phyloP scores from a whole-genome alignment of 441 rosid species.

The Biscutella auriculata region DNA sequence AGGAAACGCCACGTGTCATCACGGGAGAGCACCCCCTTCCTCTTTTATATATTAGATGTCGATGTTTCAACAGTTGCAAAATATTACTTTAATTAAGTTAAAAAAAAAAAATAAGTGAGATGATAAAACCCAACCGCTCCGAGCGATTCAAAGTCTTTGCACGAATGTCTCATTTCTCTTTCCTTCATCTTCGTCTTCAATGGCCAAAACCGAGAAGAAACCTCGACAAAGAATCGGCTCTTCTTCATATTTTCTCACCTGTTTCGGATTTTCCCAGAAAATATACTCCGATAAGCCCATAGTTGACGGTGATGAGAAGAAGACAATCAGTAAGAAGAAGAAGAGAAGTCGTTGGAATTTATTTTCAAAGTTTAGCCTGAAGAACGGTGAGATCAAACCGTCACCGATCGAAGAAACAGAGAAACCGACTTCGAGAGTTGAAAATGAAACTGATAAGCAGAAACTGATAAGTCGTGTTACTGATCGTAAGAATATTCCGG shows the following conservation, averaged over 20 bases:
- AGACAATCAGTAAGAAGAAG: neutral
- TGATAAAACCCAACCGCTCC: constrained; percentile 23
- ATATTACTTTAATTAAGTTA: neutral
- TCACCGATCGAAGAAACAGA: constrained; percentile 27
- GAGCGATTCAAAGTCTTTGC: constrained; percentile 27
- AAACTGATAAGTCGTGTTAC: constrained; percentile 10
- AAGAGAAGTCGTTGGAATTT: neutral
- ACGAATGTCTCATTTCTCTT: constrained; percentile 16
- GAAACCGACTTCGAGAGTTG: neutral
- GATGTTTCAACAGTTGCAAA: constrained; percentile 2
- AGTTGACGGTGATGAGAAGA: constrained; percentile 1
- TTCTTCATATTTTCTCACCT: constrained; percentile 19
- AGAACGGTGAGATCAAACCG: constrained; percentile 26
- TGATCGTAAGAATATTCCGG: constrained; percentile 11
- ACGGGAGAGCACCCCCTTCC: too few relatives aligned
- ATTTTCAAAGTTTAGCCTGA: constrained; percentile 17
- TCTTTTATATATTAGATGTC: too few relatives aligned
- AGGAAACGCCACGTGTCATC: too few relatives aligned
- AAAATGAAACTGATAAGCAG: constrained; percentile 7
- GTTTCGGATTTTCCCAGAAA: constrained; percentile 31
- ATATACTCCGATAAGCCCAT: neutral
- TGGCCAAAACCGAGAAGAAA: constrained; percentile 20
- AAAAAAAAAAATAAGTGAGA: neutral
- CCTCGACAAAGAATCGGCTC: neutral
- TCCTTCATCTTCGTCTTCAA: constrained; percentile 13